Percentiles rank a stretch among this genome's conserved stretches.
phyloP scores from a whole-genome alignment of 179 eudicot genomes.

The Camellia oleifera region DNA sequence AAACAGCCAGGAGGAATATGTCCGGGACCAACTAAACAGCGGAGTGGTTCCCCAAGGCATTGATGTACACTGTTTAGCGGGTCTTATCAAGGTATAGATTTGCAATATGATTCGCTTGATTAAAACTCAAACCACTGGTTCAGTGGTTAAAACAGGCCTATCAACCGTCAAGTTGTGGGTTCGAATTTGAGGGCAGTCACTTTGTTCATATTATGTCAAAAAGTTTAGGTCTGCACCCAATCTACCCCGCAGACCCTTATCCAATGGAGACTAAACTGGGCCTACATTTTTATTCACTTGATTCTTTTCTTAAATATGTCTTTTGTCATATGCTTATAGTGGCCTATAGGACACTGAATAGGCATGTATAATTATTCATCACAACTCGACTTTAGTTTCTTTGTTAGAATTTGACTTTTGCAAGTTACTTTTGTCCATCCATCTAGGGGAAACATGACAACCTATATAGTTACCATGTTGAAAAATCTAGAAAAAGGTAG shows the following conservation, averaged over 20 bases:
- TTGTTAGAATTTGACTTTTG: background rate
- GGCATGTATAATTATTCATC: background rate
- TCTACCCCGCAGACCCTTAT: too few species aligned
- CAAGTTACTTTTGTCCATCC: background rate
- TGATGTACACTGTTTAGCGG: conserved; percentile 68
- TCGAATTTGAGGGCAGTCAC: too few species aligned
- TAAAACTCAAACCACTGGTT: too few species aligned
- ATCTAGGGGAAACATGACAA: background rate
- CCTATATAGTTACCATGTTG: background rate
- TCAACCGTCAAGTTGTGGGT: too few species aligned
- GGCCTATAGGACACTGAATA: background rate
- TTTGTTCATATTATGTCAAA: too few species aligned
- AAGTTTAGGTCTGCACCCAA: too few species aligned
- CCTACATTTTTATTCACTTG: conserved; percentile 5
- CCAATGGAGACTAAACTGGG: too few species aligned
- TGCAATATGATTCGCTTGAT: conserved; percentile 17
- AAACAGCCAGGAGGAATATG: conserved; percentile 63
- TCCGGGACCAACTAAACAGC: conserved; percentile 53
- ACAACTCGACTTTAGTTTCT: background rate
- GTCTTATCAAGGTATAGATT: conserved; percentile 66
- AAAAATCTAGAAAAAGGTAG: background rate
- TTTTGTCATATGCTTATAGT: background rate
- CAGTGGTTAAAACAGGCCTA: too few species aligned
- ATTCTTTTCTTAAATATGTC: background rate
- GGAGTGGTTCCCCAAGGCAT: conserved; percentile 58